phyloP scores from a whole-genome alignment of 306 rosid species.

The Acacia confusa region DNA sequence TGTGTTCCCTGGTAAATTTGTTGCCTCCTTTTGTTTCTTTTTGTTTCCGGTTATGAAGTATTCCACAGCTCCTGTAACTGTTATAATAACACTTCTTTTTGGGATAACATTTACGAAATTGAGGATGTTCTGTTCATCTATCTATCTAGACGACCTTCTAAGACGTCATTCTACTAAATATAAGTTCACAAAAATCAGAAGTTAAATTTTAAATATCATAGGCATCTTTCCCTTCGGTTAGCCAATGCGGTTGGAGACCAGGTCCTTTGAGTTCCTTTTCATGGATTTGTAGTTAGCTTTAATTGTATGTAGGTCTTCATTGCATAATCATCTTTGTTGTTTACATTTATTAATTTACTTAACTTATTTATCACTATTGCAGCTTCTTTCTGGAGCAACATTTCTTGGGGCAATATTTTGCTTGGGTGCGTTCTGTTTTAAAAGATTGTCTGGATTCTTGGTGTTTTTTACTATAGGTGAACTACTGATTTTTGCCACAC shows the following conservation, averaged over 20 bases:
- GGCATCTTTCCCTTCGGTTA: slow-evolving; percentile 3
- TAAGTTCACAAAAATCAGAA: background rate
- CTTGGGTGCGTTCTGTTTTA: slow-evolving; percentile 74
- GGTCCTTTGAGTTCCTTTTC: slow-evolving; percentile 22
- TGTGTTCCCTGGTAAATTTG: background rate
- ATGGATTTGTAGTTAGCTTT: slow-evolving; percentile 16
- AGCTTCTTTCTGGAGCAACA: slow-evolving; percentile 87
- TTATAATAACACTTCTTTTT: background rate
- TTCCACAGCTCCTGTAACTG: background rate
- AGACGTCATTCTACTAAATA: slow-evolving; percentile 7
- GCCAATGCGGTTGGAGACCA: background rate
- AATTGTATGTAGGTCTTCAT: slow-evolving; percentile 1
- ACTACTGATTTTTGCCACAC: slow-evolving; percentile 77
- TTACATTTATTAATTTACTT: background rate
- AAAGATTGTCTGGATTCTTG: slow-evolving; percentile 61
- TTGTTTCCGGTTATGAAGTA: background rate
- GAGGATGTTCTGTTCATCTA: background rate
- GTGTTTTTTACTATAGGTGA: slow-evolving; percentile 79
- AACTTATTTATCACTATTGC: slow-evolving; percentile 38
- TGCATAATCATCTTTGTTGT: slow-evolving; percentile 20
- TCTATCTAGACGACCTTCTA: background rate
- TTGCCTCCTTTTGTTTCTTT: background rate
- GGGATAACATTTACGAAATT: background rate
- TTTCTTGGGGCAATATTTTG: slow-evolving; percentile 84
- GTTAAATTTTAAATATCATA: background rate